Evolutionary conservation across 768 basidiomycete genomes (phyloP), one percentile per base, ranked within the genome.

Genomic region (Lentinula sp.): DNA sequence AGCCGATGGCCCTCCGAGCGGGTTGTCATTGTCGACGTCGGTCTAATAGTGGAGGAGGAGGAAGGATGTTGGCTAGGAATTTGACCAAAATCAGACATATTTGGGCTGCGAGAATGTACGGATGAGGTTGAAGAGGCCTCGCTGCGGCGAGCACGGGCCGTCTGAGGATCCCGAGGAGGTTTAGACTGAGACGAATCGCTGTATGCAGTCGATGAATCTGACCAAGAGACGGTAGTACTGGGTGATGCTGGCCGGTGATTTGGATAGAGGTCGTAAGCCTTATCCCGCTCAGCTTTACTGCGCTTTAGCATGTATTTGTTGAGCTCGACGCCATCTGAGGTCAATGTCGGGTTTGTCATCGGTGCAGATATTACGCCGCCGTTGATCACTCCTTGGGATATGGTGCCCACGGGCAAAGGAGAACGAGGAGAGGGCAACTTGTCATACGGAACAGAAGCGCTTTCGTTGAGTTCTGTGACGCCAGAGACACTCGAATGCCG

Each of bases 321-420:
- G 68, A 90, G 75, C 63, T 90, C 88, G 9, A 87, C 85, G 42
- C 91, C 91, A 65, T 83, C 77, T 48, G 81, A 62, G 1, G 90
- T 90, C 60, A 93, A 83, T 12, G 85, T 84, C 6, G 91, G 91
- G 67, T 93, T 93, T 28, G 91, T 91, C 67, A 88, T 87, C 7
- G 91, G 91, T 4, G 91, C 91, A 35, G 90, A 92, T 64, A 93
- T 93, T 53, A 65, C 71, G 50, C 42, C 64, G 56, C 80, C 81
- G 69, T 80, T 78, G 39, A 84, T 71, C 46, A 79, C 83, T 0
- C 55, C 55, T 68, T 87, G 85, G 37, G 77, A 82, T 55, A 82
- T 72, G 7, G 83, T 83, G 23, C 73, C 76, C 53, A 84, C 83
- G 42, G 87, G 73, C 42, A 86, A 66, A 28, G 89, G 88, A 51